These are phyloP conservation scores for Penicillium canescens DNA, from an alignment of 495 filamentous ascomycete species.

Conservation along the genomic window DNA sequence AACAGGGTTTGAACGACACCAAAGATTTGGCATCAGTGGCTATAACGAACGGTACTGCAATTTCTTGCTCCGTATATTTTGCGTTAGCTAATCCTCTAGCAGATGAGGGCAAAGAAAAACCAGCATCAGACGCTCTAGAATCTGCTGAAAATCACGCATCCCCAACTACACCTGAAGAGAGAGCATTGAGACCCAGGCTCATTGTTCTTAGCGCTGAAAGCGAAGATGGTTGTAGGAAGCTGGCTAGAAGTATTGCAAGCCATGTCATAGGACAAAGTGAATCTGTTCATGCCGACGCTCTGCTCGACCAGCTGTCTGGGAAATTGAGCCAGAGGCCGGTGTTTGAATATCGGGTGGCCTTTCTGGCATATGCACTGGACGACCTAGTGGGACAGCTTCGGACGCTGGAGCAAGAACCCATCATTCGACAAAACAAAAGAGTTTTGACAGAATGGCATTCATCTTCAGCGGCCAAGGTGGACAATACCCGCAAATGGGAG, in stretches of 20 bases:
- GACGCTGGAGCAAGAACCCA: background rate
- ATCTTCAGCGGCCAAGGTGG: constrained; percentile 42
- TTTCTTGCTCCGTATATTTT: background rate
- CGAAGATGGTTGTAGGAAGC: background rate
- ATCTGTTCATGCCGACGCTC: background rate
- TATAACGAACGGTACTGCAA: background rate
- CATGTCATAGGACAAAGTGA: background rate
- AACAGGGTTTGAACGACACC: background rate
- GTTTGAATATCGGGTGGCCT: background rate
- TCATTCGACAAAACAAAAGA: background rate
- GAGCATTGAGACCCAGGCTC: background rate
- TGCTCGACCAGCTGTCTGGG: background rate
- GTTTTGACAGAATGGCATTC: constrained; percentile 14
- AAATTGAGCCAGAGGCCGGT: background rate
- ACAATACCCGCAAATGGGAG: constrained; percentile 33
- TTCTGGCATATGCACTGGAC: background rate
- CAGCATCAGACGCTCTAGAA: background rate
- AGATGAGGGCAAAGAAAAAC: background rate
- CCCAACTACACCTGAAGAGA: background rate
- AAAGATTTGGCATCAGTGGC: background rate
- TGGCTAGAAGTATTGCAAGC: background rate
- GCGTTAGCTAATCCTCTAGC: background rate
- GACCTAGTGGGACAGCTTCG: background rate
- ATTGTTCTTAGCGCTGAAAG: background rate
- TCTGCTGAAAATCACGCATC: background rate